Base-by-base conservation (phyloP, 2,329 filamentous ascomycete species). In the Penicillium sp. region DNA sequence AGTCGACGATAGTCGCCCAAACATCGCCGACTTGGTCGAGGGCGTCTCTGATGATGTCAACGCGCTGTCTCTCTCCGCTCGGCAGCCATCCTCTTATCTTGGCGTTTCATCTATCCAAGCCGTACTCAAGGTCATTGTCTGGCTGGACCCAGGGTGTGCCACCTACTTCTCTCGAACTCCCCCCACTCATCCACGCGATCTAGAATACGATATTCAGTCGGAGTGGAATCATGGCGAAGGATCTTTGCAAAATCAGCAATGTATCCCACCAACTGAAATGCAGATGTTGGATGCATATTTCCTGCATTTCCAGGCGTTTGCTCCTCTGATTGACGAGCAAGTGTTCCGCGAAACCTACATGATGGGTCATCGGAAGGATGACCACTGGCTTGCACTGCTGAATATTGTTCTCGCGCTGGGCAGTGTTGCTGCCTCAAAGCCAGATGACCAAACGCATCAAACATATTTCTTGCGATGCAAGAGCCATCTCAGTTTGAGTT, bases 351-450 rank as follows among this genome's bases (percentile, higher is more conserved):
- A 86, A 10, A 85, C 86, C 55, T 89, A 88, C 67, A 78, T 87
- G 16, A 82, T 84, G 60, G 85, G 85, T 11, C 84, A 86, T 64
- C 81, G 88, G 19, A 86, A 82, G 61, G 89, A 92, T 71, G 81
- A 85, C 0, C 83, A 88, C 22, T 93, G 90, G 90, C 81, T 91
- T 19, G 87, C 87, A 8, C 77, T 93, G 6, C 78, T 92, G 22
- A 92, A 93, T 72, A 90, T 90, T 79, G 89, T 93, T 4, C 89
- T 92, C 65, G 89, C 89, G 4, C 85, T 92, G 78, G 90, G 90
- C 14, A 90, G 87, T 68, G 87, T 93, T 53, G 88, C 85, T 1
- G 87, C 87, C 38, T 86, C 85, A 64, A 89, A 88, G 43, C 75
- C 79, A 1, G 78, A 81, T 42, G 88, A 91, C 71, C 84, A 86